phyloP scores from a whole-genome alignment of 2,329 filamentous ascomycete species.

The Alternaria panax region DNA sequence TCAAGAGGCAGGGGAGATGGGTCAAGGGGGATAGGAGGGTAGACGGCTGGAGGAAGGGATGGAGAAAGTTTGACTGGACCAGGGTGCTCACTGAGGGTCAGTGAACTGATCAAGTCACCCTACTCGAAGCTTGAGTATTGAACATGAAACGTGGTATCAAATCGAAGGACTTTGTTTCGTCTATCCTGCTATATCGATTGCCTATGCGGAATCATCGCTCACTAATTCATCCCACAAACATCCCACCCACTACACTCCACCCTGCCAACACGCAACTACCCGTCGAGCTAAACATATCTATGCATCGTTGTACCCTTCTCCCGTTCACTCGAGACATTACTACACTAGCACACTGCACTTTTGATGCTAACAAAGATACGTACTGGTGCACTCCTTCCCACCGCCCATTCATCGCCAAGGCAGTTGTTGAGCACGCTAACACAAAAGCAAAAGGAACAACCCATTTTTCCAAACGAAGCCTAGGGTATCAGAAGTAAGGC shows the following conservation, averaged over 20 bases:
- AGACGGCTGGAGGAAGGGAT: constrained; percentile 81
- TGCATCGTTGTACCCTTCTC: constrained; percentile 1
- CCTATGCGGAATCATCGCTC: constrained; percentile 8
- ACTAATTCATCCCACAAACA: constrained; percentile 1
- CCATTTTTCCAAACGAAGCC: constrained; percentile 17
- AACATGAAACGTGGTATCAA: not conserved
- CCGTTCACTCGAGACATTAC: not conserved
- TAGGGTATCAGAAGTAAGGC: constrained; percentile 20
- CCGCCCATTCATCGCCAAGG: constrained; percentile 4
- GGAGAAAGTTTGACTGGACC: constrained; percentile 94
- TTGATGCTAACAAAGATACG: constrained; percentile 6
- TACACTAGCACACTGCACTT: constrained; percentile 8
- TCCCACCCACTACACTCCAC: not conserved
- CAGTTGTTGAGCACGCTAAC: constrained; percentile 7
- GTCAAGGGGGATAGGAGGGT: constrained; percentile 70
- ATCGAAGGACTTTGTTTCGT: constrained; percentile 11
- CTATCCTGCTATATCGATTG: constrained; percentile 15
- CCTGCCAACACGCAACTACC: not conserved
- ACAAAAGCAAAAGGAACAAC: constrained; percentile 14
- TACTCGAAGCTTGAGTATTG: not conserved
- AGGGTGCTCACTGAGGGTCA: constrained; percentile 63
- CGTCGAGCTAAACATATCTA: constrained; percentile 2
- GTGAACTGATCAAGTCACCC: not conserved
- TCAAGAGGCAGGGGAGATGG: constrained; percentile 93
- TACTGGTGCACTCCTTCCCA: not conserved